These are phyloP conservation scores for Candida tunisiensis DNA, from an alignment of 1,139 yeast species.

Conservation along the genomic window DNA sequence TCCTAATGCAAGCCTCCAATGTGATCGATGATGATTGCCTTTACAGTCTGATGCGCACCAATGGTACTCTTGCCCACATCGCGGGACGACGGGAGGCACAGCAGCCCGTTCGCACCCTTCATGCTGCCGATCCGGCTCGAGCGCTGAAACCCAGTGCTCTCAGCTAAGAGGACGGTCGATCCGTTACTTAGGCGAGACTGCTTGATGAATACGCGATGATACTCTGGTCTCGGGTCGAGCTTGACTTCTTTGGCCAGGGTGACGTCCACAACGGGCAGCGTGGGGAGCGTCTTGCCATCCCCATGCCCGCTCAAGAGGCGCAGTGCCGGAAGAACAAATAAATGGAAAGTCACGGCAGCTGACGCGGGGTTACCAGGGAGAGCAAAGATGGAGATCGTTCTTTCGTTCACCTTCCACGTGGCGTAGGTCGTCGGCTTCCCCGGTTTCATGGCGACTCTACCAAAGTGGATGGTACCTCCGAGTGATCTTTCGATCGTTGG, in stretches of 20 bases:
- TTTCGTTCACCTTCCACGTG: constrained; percentile 14
- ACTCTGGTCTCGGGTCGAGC: constrained; percentile 33
- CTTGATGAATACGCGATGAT: constrained; percentile 24
- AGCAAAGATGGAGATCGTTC: constrained; percentile 23
- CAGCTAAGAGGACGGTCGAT: constrained; percentile 16
- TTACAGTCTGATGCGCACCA: constrained; percentile 6
- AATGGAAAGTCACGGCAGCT: constrained; percentile 27
- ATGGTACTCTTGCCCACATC: constrained; percentile 2
- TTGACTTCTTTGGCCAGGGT: constrained; percentile 13
- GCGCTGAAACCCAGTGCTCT: constrained; percentile 30
- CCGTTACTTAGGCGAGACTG: constrained; percentile 8
- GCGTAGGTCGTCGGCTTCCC: constrained; percentile 40
- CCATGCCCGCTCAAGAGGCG: constrained; percentile 18
- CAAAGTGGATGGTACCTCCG: constrained; percentile 30
- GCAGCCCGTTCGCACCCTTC: constrained; percentile 26
- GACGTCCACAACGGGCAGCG: constrained; percentile 18
- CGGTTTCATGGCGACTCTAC: constrained; percentile 37
- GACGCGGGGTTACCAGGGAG: constrained; percentile 40
- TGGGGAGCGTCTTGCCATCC: constrained; percentile 6
- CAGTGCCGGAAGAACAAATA: constrained; percentile 31
- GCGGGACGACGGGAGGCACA: constrained; percentile 23
- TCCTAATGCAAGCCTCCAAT: no score
- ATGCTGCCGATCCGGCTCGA: constrained; percentile 31
- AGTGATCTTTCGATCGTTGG: constrained; percentile 26
- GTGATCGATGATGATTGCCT: constrained; percentile 11